phyloP scores from a whole-genome alignment of 805 yeast species.

The Yamadazyma scolyti region DNA sequence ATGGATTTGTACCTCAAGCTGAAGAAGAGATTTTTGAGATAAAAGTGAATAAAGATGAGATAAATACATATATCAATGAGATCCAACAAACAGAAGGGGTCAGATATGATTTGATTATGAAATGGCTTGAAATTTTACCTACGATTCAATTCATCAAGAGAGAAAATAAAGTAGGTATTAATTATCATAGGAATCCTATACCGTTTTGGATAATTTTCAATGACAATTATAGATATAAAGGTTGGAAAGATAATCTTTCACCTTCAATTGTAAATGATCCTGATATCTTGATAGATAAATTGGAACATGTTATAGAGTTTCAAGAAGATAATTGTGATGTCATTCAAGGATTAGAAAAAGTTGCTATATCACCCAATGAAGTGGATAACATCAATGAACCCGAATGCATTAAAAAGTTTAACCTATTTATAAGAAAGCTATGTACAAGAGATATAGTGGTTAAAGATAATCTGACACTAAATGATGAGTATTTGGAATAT shows the following conservation, averaged over 20 bases:
- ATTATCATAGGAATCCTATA: constrained; percentile 8
- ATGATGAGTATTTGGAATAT: constrained; percentile 8
- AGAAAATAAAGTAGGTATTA: constrained; percentile 5
- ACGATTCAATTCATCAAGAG: constrained; percentile 16
- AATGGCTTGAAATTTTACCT: constrained; percentile 27
- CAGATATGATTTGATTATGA: constrained; percentile 11
- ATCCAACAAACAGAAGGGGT: constrained; percentile 10
- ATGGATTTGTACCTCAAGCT: constrained; percentile 28
- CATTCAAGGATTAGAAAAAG: constrained; percentile 18
- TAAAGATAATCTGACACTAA: constrained; percentile 1
- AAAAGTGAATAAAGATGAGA: constrained; percentile 6
- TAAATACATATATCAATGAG: constrained; percentile 9
- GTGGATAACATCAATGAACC: constrained; percentile 1
- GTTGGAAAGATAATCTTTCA: constrained; percentile 15
- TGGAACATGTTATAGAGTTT: constrained; percentile 17
- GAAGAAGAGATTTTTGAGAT: constrained; percentile 9
- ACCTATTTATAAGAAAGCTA: constrained; percentile 5
- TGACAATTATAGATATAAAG: constrained; percentile 6
- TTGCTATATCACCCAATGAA: constrained; percentile 9
- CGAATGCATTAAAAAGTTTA: constrained; percentile 8
- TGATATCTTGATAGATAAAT: constrained; percentile 18
- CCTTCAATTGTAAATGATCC: constrained; percentile 12
- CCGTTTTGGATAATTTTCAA: constrained; percentile 13
- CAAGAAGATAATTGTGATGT: constrained; percentile 25
- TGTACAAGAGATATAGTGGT: constrained; percentile 2